A percentile compares a stretch with the other conserved stretches of the same genome.
These are phyloP conservation scores for Phytophthora parvispora DNA, from an alignment of 352 stramenopile genomes.

Conservation along the genomic window DNA sequence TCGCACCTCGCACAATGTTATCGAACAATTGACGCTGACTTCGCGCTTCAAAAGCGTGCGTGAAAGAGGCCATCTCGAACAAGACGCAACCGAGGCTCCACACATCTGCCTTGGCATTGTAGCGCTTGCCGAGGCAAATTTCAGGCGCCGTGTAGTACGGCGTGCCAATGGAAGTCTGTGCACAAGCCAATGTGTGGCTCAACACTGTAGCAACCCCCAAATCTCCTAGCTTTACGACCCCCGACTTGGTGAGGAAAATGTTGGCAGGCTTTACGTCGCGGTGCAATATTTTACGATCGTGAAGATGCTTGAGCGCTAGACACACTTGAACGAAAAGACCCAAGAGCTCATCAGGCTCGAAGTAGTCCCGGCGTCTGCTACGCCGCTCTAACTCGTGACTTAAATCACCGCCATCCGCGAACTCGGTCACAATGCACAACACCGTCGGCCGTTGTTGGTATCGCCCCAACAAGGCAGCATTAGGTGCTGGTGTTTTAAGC, in stretches of 20 bases:
- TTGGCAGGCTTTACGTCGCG: conserved; percentile 91
- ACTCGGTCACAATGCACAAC: conserved; percentile 91
- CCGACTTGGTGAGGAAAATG: conserved; percentile 78
- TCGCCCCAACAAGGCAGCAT: not conserved
- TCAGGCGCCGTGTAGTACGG: conserved; percentile 96
- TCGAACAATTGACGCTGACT: conserved; percentile 84
- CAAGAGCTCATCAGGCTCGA: conserved; percentile 56
- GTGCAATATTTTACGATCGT: conserved; percentile 89
- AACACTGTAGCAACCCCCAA: conserved; percentile 85
- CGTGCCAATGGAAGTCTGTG: conserved; percentile 79
- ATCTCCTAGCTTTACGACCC: conserved; percentile 82
- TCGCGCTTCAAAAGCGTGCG: conserved; percentile 91
- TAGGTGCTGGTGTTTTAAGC: conserved; percentile 19
- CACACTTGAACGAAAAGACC: conserved; percentile 77
- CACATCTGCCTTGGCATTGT: conserved; percentile 96
- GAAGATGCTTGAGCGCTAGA: conserved; percentile 85
- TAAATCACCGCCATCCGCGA: conserved; percentile 82
- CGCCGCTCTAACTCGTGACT: conserved; percentile 60
- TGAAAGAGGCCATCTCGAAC: conserved; percentile 93
- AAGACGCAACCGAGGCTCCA: conserved; percentile 96
- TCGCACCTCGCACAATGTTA: conserved; percentile 60
- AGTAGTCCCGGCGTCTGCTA: conserved; percentile 9
- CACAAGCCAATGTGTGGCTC: conserved; percentile 78
- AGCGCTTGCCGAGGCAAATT: conserved; percentile 93
- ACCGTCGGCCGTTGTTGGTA: conserved; percentile 25